Evolutionary conservation across 164 flowering plant species (phyloP).

Genomic region (Vitis amurensis): DNA sequence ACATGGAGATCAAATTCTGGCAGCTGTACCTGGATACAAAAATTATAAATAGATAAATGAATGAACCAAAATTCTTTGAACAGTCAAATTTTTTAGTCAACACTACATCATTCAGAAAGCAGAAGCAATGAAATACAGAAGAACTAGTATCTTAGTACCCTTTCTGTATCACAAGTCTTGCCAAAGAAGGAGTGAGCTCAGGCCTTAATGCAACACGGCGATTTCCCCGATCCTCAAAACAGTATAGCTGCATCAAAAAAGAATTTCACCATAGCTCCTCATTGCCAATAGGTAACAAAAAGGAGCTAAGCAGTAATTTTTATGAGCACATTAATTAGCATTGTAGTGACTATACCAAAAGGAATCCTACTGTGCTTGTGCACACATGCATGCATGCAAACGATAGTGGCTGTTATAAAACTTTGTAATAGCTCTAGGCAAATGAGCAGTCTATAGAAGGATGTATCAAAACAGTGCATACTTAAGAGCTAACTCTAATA

Average conservation of each 20-base stretch:
- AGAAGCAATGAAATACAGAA: neutral
- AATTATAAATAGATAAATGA: constrained; percentile 29
- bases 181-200: constrained; percentile 95
- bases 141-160: constrained; percentile 51
- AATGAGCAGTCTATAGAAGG: no score
- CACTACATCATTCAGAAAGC: neutral
- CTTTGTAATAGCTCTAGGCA: no score
- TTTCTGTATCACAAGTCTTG: constrained; percentile 92
- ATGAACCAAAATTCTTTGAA: neutral
- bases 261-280: neutral
- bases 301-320: no score
- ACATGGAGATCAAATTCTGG: constrained; percentile 61
- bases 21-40: constrained; percentile 60
- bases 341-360: no score
- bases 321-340: no score
- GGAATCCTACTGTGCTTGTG: no score
- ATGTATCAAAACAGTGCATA: no score
- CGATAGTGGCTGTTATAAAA: no score
- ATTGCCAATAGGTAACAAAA: no score
- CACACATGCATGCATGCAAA: no score
- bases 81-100: neutral
- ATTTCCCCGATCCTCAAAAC: constrained; percentile 93
- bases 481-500: no score
- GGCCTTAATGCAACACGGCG: constrained; percentile 98
- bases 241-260: constrained; percentile 57